These are phyloP conservation scores for Boletus patriciae DNA, from an alignment of 768 basidiomycete species.

Conservation along the genomic window DNA sequence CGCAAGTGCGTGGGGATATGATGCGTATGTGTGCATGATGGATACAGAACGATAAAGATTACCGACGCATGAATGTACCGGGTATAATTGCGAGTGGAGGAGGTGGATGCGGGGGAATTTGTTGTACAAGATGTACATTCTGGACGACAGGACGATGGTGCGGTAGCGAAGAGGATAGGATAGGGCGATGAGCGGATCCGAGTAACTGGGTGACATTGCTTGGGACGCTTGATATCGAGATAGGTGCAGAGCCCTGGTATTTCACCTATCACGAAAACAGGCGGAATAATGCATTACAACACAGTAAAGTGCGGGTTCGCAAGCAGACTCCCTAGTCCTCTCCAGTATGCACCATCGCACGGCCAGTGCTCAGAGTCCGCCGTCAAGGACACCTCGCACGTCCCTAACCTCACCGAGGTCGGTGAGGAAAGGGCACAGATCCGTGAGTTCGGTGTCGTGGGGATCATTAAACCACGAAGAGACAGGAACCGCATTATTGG, in stretches of 20 bases:
- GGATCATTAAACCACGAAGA: constrained; percentile 99
- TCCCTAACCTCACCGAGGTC: constrained; percentile 86
- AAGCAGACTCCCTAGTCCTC: constrained; percentile 21
- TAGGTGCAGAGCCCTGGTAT: constrained; percentile 27
- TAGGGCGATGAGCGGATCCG: background rate
- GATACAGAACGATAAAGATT: constrained; percentile 37
- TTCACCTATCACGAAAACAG: constrained; percentile 32
- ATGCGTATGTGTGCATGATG: constrained; percentile 30
- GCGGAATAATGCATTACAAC: constrained; percentile 30
- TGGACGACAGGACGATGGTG: constrained; percentile 12
- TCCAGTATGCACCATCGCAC: constrained; percentile 22
- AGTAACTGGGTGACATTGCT: background rate
- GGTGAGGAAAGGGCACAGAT: constrained; percentile 90
- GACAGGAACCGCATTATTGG: constrained; percentile 98
- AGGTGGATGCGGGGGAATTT: constrained; percentile 11
- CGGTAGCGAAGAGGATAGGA: constrained; percentile 2
- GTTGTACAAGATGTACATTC: constrained; percentile 27
- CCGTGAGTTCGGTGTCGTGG: constrained; percentile 96
- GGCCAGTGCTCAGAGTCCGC: constrained; percentile 55
- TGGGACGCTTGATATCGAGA: constrained; percentile 16
- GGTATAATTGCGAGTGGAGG: constrained; percentile 24
- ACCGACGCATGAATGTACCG: constrained; percentile 29
- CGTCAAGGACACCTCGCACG: constrained; percentile 89
- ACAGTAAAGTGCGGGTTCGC: constrained; percentile 24
- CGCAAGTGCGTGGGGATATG: constrained; percentile 26